Conservation (phyloP, 495 filamentous ascomycete genomes). For the Aspergillus conjunctus region DNA sequence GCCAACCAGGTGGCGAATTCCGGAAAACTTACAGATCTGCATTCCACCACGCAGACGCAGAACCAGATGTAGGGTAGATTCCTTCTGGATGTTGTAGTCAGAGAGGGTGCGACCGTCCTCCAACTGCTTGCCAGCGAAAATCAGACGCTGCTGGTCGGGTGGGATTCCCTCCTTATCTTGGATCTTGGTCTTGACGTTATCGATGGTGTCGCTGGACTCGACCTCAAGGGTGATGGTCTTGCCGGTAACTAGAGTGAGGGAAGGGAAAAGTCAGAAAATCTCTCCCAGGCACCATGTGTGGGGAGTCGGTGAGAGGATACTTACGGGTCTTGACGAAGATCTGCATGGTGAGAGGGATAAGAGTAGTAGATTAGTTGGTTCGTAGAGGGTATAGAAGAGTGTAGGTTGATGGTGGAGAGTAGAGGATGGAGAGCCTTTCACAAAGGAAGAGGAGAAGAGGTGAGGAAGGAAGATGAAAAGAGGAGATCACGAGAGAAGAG, state of each 20-base stretch:
- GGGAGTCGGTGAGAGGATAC: conserved; percentile 38
- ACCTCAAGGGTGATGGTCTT: conserved; percentile 99
- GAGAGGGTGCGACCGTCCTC: conserved; percentile 95
- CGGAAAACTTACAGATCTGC: conserved; percentile 80
- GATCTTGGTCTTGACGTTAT: conserved; percentile 99
- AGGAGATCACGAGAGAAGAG: conserved; percentile 22
- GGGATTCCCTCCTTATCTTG: conserved; percentile 99
- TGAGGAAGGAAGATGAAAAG: conserved; percentile 32
- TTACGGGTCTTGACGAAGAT: conserved; percentile 97
- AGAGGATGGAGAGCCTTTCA: conserved; percentile 18
- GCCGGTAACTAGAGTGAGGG: conserved; percentile 64
- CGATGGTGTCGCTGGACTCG: conserved; percentile 96
- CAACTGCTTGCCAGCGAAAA: conserved; percentile 98
- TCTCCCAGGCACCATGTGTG: conserved; percentile 14
- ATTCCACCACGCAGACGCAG: conserved; percentile 98
- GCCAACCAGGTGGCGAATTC: conserved; percentile 17
- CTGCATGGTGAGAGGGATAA: conserved; percentile 66
- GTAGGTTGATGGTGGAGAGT: conserved; percentile 17
- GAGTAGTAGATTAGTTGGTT: conserved; percentile 9
- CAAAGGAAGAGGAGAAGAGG: conserved; percentile 20
- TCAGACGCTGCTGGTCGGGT: conserved; percentile 96
- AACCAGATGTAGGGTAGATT: conserved; percentile 92
- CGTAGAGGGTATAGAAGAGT: conserved; percentile 18
- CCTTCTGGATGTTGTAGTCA: conserved; percentile 99
- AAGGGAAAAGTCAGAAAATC: conserved; percentile 21